Base-by-base conservation (phyloP, 2,329 filamentous ascomycete species). In the Taxawa tesnikishii region DNA sequence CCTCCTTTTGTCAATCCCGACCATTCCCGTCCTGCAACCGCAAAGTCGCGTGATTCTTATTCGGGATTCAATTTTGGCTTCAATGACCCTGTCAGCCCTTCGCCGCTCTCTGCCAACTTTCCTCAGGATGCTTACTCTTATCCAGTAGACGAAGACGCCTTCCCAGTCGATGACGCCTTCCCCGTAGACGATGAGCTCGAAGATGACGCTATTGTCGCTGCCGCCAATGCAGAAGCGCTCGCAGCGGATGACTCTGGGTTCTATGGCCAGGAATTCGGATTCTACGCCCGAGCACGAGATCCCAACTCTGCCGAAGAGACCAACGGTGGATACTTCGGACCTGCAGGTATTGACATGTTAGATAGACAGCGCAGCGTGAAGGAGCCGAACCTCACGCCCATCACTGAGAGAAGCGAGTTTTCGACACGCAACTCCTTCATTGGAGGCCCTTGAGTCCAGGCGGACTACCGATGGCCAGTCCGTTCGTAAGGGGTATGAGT, bases 241-340 rank as follows among this genome's bases (percentile, higher is more conserved):
- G 88, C 90, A 28, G 87, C 84, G 43, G 90, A 98, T 48, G 79
- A 79, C 5, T 88, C 94, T 41, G 88, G 84, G 1, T 92, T 90
- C 62, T 98, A 98, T 49, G 90, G 90, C 0, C 79, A 85, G 44
- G 90, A 98, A 53, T 98, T 98, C 49, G 87, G 85, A 1, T 98
- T 98, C 54, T 98, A 94, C 53, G 84, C 87, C 8, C 51, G 57
- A 27, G 51, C 56, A 1, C 57, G 53, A 15, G 62, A 59, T 17
- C 59, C 60, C 34, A 61, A 62, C 24, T 58, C 64, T 5, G 60
- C 66, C 24, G 62, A 80, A 33, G 82, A 79, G 44, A 70, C 75
- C 10, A 81, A 84, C 44, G 90, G 90, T 16, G 90, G 90, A 13
- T 94, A 83, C 56, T 96, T 96, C 49, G 84, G 83, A 1, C 74